Evolutionary conservation across 2,329 filamentous ascomycete species (phyloP).

Genomic region (Xylariaceae sp.): DNA sequence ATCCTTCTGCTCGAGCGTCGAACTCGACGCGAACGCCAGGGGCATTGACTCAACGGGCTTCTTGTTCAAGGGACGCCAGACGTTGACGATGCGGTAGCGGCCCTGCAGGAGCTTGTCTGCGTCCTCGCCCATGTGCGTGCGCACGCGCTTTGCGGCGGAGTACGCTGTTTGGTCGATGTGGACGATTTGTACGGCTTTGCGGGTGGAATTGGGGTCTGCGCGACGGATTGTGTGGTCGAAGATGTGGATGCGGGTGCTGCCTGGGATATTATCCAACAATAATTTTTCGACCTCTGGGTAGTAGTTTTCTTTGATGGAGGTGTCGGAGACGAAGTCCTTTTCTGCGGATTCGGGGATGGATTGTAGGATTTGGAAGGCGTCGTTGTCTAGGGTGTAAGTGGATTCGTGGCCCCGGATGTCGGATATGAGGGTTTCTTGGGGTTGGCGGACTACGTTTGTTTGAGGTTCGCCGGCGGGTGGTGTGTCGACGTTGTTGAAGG

Average conservation of each 20-base stretch:
- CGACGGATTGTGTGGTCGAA: conserved; percentile 90
- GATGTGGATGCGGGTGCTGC: conserved; percentile 60
- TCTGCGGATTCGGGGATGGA: conserved; percentile 60
- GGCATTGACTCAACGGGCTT: conserved; percentile 61
- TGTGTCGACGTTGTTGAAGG: conserved; percentile 63
- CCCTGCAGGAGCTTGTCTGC: conserved; percentile 59
- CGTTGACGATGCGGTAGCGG: conserved; percentile 79
- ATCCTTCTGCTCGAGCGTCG: conserved; percentile 55
- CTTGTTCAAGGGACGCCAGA: conserved; percentile 66
- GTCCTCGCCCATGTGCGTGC: conserved; percentile 52
- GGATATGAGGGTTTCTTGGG: conserved; percentile 53
- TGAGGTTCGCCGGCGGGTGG: conserved; percentile 56
- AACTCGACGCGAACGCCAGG: conserved; percentile 62
- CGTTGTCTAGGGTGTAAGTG: conserved; percentile 61
- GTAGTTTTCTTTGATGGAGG: conserved; percentile 63
- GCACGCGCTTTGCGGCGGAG: conserved; percentile 63
- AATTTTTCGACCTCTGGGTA: conserved; percentile 79
- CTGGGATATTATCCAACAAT: conserved; percentile 61
- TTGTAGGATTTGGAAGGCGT: conserved; percentile 66
- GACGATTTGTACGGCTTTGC: conserved; percentile 64
- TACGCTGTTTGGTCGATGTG: conserved; percentile 78
- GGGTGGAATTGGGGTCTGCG: conserved; percentile 49
- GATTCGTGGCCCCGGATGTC: conserved; percentile 70
- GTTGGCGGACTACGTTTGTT: conserved; percentile 55
- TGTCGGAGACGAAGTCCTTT: conserved; percentile 41